A percentile compares a stretch with the other conserved stretches of the same genome.
phyloP scores from a whole-genome alignment of 345 rosid species.

The Jatropha curcas region DNA sequence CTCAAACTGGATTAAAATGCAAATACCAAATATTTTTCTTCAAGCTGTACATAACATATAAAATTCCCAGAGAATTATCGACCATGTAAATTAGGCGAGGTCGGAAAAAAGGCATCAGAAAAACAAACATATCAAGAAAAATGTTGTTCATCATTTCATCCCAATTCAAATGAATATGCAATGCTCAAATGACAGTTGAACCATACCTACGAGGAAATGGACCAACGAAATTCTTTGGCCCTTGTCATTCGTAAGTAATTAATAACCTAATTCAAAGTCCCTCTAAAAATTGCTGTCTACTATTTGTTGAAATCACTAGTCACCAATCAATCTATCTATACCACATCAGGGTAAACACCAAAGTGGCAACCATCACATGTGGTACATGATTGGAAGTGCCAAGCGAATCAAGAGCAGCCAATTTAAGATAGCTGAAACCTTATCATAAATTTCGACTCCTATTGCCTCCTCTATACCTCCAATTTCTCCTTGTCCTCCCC shows the following conservation, averaged over 20 bases:
- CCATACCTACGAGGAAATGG: not conserved
- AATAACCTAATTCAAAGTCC: not conserved
- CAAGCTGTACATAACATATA: not conserved
- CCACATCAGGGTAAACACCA: conserved; percentile 26
- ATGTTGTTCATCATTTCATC: not conserved
- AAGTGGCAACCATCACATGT: conserved; percentile 18
- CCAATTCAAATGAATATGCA: conserved; percentile 1
- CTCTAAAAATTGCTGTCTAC: conserved; percentile 7
- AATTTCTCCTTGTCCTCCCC: conserved; percentile 44
- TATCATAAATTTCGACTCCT: conserved; percentile 27
- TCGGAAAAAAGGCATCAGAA: not conserved
- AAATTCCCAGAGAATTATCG: not conserved
- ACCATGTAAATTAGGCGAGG: not conserved
- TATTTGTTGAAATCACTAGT: not conserved
- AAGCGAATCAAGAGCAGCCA: not conserved
- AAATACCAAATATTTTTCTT: not conserved
- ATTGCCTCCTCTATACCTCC: conserved; percentile 42
- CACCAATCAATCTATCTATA: not conserved
- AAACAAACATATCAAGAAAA: conserved; percentile 1
- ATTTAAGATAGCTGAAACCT: not conserved
- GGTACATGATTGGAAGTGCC: conserved; percentile 8
- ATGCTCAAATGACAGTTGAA: not conserved
- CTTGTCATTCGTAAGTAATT: conserved; percentile 9
- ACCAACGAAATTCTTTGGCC: conserved; percentile 4
- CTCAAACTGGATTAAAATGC: not conserved